Evolutionary conservation across 129 eudicot genomes (phyloP).

Genomic region (Saposhnikovia divaricata): DNA sequence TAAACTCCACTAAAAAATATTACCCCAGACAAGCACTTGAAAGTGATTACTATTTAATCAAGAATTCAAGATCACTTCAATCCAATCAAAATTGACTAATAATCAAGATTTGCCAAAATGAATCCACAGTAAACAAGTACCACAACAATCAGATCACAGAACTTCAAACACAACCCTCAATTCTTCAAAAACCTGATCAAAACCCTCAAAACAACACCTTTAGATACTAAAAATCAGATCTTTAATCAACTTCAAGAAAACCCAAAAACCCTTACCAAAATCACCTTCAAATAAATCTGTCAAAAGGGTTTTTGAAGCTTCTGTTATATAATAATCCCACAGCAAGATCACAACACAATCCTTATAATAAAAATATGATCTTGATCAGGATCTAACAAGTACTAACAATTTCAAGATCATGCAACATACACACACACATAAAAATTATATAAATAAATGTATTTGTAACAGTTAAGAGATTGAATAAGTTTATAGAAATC

Average conservation of each 20-base stretch:
- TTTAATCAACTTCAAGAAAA: slow-evolving; percentile 17
- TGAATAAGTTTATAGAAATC: not conserved
- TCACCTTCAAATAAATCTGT: not conserved
- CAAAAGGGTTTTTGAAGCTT: not conserved
- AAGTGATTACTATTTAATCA: not conserved
- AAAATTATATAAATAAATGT: not conserved
- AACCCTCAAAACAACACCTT: slow-evolving; percentile 2
- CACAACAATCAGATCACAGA: slow-evolving; percentile 1
- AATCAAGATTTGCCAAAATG: not conserved
- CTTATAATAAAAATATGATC: not conserved
- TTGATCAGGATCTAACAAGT: not conserved
- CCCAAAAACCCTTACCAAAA: slow-evolving; percentile 5
- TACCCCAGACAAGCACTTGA: not conserved
- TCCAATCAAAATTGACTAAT: not conserved
- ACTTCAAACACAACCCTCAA: not conserved
- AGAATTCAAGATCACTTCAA: not conserved
- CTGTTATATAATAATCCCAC: not conserved
- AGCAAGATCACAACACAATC: not conserved
- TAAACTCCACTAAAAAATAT: not conserved
- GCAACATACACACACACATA: not conserved
- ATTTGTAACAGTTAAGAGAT: not conserved
- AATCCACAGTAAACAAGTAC: not conserved
- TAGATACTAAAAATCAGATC: not conserved
- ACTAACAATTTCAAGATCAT: not conserved
- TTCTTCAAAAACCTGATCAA: slow-evolving; percentile 11